phyloP scores from a whole-genome alignment of 2,329 filamentous ascomycete species.

The Nemania diffusa region DNA sequence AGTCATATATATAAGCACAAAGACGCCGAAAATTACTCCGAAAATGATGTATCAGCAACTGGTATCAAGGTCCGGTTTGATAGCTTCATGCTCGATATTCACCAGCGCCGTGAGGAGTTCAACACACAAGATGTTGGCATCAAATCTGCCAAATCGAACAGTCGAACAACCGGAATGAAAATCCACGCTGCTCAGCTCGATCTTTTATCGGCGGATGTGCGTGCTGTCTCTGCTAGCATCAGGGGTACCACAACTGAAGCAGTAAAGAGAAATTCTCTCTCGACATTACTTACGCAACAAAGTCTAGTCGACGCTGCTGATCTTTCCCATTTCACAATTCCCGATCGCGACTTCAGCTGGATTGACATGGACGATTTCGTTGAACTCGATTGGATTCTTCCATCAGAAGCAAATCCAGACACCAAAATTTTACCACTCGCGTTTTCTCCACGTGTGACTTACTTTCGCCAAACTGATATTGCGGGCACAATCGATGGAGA shows the following conservation, averaged over 20 bases:
- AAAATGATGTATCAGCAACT: conserved; percentile 84
- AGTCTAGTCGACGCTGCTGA: conserved; percentile 69
- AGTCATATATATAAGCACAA: conserved; percentile 99
- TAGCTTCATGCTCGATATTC: conserved; percentile 96
- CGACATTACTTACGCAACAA: conserved; percentile 62
- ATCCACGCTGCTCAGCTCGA: conserved; percentile 96
- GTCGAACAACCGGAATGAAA: conserved; percentile 89
- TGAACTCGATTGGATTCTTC: conserved; percentile 94
- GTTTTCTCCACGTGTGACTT: conserved; percentile 94
- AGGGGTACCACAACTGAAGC: conserved; percentile 82
- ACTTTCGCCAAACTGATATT: conserved; percentile 97
- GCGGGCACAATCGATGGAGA: conserved; percentile 82
- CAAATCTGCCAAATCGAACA: conserved; percentile 78
- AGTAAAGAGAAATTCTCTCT: conserved; percentile 69
- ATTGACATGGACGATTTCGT: conserved; percentile 99
- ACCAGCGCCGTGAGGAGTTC: conserved; percentile 93
- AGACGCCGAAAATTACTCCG: conserved; percentile 85
- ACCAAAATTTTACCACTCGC: conserved; percentile 94
- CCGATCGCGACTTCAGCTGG: conserved; percentile 95
- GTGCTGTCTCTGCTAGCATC: conserved; percentile 92
- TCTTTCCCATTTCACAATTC: conserved; percentile 91
- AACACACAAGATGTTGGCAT: conserved; percentile 80
- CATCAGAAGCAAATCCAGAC: conserved; percentile 87
- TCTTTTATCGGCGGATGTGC: conserved; percentile 88
- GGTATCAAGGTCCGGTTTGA: conserved; percentile 96